These are phyloP conservation scores for Syncephalastrum racemosum DNA, from an alignment of 371 early-diverging fungal species.

Conservation along the genomic window DNA sequence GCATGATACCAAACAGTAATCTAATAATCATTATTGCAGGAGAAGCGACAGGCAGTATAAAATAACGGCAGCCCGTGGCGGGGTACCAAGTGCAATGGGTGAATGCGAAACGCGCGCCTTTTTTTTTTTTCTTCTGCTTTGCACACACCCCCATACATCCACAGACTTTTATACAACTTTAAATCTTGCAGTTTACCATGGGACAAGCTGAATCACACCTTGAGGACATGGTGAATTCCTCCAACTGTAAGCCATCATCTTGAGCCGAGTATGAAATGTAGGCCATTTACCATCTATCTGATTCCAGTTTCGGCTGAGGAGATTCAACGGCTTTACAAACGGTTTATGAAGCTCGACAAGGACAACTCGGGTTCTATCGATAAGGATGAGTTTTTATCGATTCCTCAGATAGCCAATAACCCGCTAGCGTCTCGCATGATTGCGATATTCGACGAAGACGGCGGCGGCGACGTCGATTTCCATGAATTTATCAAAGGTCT, in stretches of 20 bases:
- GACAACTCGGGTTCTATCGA: constrained; percentile 94
- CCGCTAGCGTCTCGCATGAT: constrained; percentile 94
- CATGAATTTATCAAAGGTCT: constrained; percentile 95
- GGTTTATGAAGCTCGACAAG: constrained; percentile 96
- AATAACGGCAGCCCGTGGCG: neutral
- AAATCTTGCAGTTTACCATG: constrained; percentile 17
- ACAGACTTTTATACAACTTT: no score
- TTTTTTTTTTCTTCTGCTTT: no score
- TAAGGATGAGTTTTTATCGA: constrained; percentile 92
- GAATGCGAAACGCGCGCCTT: no score
- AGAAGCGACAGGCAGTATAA: neutral
- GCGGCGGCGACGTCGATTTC: constrained; percentile 97
- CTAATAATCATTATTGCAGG: neutral
- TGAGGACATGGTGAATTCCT: constrained; percentile 55
- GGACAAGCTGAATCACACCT: constrained; percentile 53
- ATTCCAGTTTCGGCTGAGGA: constrained; percentile 85
- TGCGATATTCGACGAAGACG: constrained; percentile 95
- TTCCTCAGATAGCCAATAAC: constrained; percentile 95
- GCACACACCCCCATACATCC: no score
- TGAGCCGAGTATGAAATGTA: neutral
- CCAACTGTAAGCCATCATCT: constrained; percentile 38
- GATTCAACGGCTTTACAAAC: constrained; percentile 95
- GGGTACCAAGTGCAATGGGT: no score
- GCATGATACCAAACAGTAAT: neutral
- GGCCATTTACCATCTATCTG: neutral